Evolutionary conservation across 2,329 filamentous ascomycete species (phyloP).

Genomic region (Cytospora mali): DNA sequence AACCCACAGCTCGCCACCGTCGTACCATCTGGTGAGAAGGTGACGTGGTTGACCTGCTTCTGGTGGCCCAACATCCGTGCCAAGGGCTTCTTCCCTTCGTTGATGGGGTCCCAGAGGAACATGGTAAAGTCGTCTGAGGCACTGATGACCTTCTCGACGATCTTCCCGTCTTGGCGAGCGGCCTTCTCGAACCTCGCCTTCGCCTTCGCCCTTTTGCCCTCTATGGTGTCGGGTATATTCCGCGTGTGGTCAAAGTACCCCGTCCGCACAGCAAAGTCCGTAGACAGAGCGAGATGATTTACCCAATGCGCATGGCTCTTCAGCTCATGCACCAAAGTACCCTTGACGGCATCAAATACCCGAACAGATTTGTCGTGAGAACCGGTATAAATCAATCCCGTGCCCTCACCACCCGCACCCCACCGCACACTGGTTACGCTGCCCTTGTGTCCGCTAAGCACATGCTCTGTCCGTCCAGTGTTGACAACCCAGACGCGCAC

Average conservation of each 20-base stretch:
- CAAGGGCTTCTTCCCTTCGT: slow-evolving; percentile 75
- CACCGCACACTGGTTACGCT: slow-evolving; percentile 90
- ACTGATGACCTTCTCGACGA: slow-evolving; percentile 84
- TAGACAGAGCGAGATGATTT: slow-evolving; percentile 91
- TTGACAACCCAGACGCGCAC: slow-evolving; percentile 85
- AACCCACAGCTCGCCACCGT: slow-evolving; percentile 88
- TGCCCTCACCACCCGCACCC: slow-evolving; percentile 66
- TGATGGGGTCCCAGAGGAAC: slow-evolving; percentile 87
- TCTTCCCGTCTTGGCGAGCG: slow-evolving; percentile 71
- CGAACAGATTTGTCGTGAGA: slow-evolving; percentile 93
- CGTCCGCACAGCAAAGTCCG: slow-evolving; percentile 85
- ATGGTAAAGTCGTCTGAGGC: slow-evolving; percentile 96
- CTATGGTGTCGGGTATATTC: slow-evolving; percentile 65
- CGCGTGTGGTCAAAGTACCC: slow-evolving; percentile 83
- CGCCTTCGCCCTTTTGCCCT: slow-evolving; percentile 74
- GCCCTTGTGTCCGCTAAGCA: slow-evolving; percentile 85
- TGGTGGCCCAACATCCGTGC: slow-evolving; percentile 91
- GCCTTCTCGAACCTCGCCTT: slow-evolving; percentile 84
- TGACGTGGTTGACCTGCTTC: slow-evolving; percentile 95
- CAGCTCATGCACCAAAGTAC: slow-evolving; percentile 78
- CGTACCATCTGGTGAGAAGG: slow-evolving; percentile 86
- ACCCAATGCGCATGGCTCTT: slow-evolving; percentile 90
- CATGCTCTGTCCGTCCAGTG: slow-evolving; percentile 75
- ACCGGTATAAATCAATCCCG: slow-evolving; percentile 77
- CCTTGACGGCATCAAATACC: slow-evolving; percentile 81